Evolutionary conservation across 2,329 filamentous ascomycete species (phyloP).

Genomic region (Coniochaeta sp.): DNA sequence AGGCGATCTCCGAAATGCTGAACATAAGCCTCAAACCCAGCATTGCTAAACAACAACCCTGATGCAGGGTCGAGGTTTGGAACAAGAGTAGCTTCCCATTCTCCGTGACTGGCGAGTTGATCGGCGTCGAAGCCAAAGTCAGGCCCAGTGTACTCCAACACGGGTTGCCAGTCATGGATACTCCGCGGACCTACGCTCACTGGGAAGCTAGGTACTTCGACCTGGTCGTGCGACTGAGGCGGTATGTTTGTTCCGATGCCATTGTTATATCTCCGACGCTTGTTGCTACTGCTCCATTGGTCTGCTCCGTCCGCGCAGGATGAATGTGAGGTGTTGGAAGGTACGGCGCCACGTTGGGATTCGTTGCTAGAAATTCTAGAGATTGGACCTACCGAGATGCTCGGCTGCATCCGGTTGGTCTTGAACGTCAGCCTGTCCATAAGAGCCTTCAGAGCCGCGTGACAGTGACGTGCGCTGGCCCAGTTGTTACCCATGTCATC

Average conservation of each 20-base stretch:
- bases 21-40: conserved; percentile 2
- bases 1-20: conserved; percentile 2
- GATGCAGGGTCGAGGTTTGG: not conserved
- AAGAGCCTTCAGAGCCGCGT: not conserved
- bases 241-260: not conserved
- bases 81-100: not conserved
- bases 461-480: conserved; percentile 1
- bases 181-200: not conserved
- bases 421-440: not conserved
- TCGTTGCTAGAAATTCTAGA: not conserved
- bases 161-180: conserved; percentile 3
- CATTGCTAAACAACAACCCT: not conserved
- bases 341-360: not conserved
- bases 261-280: not conserved
- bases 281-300: not conserved
- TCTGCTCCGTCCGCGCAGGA: not conserved
- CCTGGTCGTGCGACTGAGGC: not conserved
- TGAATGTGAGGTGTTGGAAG: not conserved
- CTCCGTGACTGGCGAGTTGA: not conserved
- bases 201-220: not conserved
- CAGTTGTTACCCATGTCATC: not conserved
- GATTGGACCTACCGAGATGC: not conserved
- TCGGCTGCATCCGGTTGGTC: not conserved
- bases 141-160: conserved; percentile 3
- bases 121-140: conserved; percentile 3